Evolutionary conservation across 257 asterid species (phyloP).

Genomic region (Eucommia ulmoides): DNA sequence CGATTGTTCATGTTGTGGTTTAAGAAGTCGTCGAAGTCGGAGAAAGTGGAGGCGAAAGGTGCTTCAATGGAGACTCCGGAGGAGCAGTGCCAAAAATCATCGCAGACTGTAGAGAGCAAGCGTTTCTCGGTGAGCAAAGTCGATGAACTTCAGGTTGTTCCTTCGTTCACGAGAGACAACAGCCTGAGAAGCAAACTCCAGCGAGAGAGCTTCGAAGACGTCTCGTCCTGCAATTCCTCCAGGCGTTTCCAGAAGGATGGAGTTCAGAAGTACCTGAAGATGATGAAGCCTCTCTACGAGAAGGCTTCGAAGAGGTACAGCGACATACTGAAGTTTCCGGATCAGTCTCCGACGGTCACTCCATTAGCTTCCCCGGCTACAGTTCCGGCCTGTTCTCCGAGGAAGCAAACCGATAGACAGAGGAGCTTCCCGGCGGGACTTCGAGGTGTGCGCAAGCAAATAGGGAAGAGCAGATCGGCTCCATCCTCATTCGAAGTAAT

Average conservation of each 20-base stretch:
- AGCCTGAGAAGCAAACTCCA: slow-evolving; percentile 39
- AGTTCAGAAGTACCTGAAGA: slow-evolving; percentile 43
- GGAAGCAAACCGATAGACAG: slow-evolving; percentile 24
- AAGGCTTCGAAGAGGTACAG: slow-evolving; percentile 38
- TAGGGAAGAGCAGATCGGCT: slow-evolving; percentile 61
- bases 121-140: neutral
- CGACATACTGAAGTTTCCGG: slow-evolving; percentile 16
- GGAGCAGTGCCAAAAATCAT: neutral
- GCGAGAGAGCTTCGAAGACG: slow-evolving; percentile 22
- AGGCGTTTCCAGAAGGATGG: slow-evolving; percentile 18
- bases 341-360: slow-evolving; percentile 16
- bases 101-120: neutral
- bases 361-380: slow-evolving; percentile 37
- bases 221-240: slow-evolving; percentile 13
- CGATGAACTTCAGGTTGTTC: neutral
- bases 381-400: slow-evolving; percentile 25
- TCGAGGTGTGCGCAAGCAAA: slow-evolving; percentile 29
- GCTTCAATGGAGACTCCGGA: neutral
- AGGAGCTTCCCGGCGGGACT: slow-evolving; percentile 33
- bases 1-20: slow-evolving; percentile 41
- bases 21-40: slow-evolving; percentile 29
- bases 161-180: slow-evolving; percentile 12
- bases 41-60: slow-evolving; percentile 9
- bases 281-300: slow-evolving; percentile 43
- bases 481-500: slow-evolving; percentile 18